phyloP scores from a whole-genome alignment of 73 alveolate genomes.

The Paramecium tetraurelia region DNA sequence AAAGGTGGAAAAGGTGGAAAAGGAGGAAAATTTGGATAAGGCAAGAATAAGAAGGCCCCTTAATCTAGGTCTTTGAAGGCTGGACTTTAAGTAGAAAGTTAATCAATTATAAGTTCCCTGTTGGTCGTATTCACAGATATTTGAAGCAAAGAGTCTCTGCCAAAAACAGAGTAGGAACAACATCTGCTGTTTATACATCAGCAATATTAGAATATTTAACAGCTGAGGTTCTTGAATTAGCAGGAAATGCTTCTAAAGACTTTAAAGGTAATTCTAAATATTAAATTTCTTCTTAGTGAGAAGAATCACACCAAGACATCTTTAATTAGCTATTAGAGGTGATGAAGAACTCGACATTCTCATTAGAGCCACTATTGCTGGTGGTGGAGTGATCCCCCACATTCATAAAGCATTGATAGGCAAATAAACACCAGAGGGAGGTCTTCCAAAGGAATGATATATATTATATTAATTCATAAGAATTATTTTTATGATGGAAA shows the following conservation, averaged over 20 bases:
- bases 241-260: constrained; percentile 98
- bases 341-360: constrained; percentile 98
- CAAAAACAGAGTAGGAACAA: constrained; percentile 97
- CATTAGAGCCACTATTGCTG: constrained; percentile 99
- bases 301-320: constrained; percentile 97
- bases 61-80: constrained; percentile 96
- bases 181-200: constrained; percentile 98
- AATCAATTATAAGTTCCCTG: constrained; percentile 88
- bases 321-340: constrained; percentile 98
- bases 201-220: constrained; percentile 98
- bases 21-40: constrained; percentile 87
- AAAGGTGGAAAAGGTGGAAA: constrained; percentile 92
- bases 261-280: constrained; percentile 65
- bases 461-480: constrained; percentile 13
- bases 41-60: constrained; percentile 92
- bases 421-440: constrained; percentile 60
- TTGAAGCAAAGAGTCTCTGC: constrained; percentile 89
- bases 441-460: constrained; percentile 41
- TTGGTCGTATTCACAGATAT: constrained; percentile 98
- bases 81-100: constrained; percentile 84
- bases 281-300: constrained; percentile 65
- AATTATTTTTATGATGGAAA: background rate
- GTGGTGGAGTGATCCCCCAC: constrained; percentile 99
- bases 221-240: constrained; percentile 98
- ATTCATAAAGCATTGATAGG: constrained; percentile 91